Evolutionary conservation across 2,329 filamentous ascomycete species (phyloP), one percentile per base, ranked within the genome.

Genomic region (Microcyclospora tardicrescens): DNA sequence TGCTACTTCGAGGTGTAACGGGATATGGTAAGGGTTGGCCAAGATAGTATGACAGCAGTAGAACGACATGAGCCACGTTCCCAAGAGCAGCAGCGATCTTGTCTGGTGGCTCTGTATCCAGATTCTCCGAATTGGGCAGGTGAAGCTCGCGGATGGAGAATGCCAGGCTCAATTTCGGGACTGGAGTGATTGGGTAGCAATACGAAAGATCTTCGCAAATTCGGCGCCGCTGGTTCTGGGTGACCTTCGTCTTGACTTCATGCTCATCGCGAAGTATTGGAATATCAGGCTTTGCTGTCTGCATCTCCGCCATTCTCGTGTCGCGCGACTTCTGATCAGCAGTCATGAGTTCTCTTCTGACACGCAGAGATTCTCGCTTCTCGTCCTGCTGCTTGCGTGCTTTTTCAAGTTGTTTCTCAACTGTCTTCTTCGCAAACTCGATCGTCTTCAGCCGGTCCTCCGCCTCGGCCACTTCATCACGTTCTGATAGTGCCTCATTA

Each of bases 141-240:
- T 77, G 66, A 2, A 94, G 64, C 12, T 75, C 77, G 52, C 83
- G 80, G 45, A 98, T 93, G 10, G 79, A 84, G 59, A 96, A 96
- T 0, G 79, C 72, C 1, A 96, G 72, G 0, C 84, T 72, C 46
- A 72, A 70, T 39, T 68, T 65, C 2, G 67, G 62, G 6, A 78
- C 60, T 2, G 86, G 80, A 8, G 77, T 73, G 42, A 98, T 93
- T 3, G 81, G 78, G 55, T 87, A 95, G 40, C 95, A 83, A 16
- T 67, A 65, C 10, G 77, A 66, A 0, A 98, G 67, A 47, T 94
- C 86, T 48, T 91, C 79, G 58, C 85, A 87, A 39, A 96, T 84
- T 28, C 91, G 80, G 11, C 87, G 77, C 15, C 87, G 75, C 59
- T 96, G 91, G n/a, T 82, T 84, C 41, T 72, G 76, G n/a, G 85